phyloP scores from a whole-genome alignment of 345 rosid genomes.

The Odontarrhena argentea region DNA sequence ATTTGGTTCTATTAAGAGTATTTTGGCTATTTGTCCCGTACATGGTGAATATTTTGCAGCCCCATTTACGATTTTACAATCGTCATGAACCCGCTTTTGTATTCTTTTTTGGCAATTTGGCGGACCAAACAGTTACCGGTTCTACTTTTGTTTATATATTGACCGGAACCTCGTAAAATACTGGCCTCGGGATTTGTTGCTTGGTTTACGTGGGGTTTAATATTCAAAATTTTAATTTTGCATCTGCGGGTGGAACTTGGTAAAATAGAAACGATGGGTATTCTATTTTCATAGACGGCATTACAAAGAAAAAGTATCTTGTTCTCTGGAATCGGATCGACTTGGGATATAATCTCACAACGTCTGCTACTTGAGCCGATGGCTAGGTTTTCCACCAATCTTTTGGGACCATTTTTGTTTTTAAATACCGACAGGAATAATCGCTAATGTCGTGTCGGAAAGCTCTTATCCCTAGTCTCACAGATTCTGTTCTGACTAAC shows the following conservation, averaged over 20 bases:
- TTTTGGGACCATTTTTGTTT: slow-evolving; percentile 16
- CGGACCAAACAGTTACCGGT: not conserved
- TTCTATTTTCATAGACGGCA: not conserved
- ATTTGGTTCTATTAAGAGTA: too few relatives aligned
- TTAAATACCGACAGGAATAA: slow-evolving; percentile 30
- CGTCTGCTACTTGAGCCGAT: slow-evolving; percentile 26
- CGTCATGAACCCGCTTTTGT: slow-evolving; percentile 8
- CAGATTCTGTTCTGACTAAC: slow-evolving; percentile 17
- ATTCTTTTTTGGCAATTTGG: not conserved
- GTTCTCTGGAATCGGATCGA: slow-evolving; percentile 18
- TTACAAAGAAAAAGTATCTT: slow-evolving; percentile 7
- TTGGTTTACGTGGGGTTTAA: not conserved
- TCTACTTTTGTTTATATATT: slow-evolving; percentile 25
- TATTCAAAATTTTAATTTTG: not conserved
- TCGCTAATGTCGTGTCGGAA: not conserved
- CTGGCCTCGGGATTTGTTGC: not conserved
- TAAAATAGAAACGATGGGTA: slow-evolving; percentile 19
- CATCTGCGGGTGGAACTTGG: not conserved
- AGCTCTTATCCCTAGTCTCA: slow-evolving; percentile 3
- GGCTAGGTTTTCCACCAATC: slow-evolving; percentile 26
- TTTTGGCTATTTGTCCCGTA: too few relatives aligned
- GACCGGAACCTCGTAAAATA: not conserved
- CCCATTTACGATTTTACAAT: not conserved
- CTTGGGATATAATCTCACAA: slow-evolving; percentile 25
- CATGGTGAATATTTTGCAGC: slow-evolving; percentile 30